These are phyloP conservation scores for Fonsecaea erecta DNA, from an alignment of 2,329 filamentous ascomycete genomes.

Conservation along the genomic window DNA sequence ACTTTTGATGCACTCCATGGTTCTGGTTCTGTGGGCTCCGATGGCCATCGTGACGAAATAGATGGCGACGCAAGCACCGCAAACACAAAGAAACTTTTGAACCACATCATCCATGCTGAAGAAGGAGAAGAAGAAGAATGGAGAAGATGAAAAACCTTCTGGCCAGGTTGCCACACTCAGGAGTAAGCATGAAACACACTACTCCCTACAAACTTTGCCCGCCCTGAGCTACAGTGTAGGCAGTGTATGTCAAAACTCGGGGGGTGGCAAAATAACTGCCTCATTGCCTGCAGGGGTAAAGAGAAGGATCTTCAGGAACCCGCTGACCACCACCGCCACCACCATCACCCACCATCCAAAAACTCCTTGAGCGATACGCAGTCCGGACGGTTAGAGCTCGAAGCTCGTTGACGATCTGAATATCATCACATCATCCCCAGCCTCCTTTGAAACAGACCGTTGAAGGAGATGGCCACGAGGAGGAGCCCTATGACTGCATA, in stretches of 20 bases:
- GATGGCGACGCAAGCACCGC: neutral
- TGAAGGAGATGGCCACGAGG: neutral
- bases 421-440: conserved; percentile 14
- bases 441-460: conserved; percentile 26
- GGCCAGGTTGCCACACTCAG: conserved; percentile 9
- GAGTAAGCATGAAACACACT: conserved; percentile 25
- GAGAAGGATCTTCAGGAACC: conserved; percentile 33
- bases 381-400: conserved; percentile 13
- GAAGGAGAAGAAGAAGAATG: too few species aligned
- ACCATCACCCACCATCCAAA: neutral
- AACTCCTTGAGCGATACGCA: conserved; percentile 2
- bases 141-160: neutral
- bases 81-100: too few species aligned
- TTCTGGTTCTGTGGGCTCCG: neutral
- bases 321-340: conserved; percentile 11
- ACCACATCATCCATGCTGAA: too few species aligned
- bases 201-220: neutral
- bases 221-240: neutral
- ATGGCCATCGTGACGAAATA: neutral
- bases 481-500: conserved; percentile 18
- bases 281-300: conserved; percentile 9
- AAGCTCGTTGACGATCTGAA: conserved; percentile 17
- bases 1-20: neutral
- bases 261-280: conserved; percentile 27
- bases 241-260: conserved; percentile 1